Base-by-base conservation (phyloP, 495 filamentous ascomycete species). In the Wilcoxina mikolae region DNA sequence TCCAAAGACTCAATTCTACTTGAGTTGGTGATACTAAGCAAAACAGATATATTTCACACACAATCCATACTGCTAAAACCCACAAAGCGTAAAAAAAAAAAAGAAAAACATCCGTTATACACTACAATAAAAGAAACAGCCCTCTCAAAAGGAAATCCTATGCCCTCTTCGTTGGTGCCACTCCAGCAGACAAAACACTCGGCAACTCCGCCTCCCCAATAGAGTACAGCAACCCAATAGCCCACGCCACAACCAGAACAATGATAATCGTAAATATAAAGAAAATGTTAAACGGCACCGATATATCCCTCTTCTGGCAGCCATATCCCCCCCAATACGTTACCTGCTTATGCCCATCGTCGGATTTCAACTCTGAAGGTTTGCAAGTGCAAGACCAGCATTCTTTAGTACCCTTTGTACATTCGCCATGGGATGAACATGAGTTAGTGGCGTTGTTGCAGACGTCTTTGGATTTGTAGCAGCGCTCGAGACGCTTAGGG, bases 251-350 rank as follows among this genome's bases (percentile, higher is more conserved):
- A 26, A 80, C 69, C 22, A 76, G 69, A 9, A 85, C 65, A 25
- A 87, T 70, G 20, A 78, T 64, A 41, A 94, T 70, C 4, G 74
- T 78, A 38, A 91, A 80, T 3, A 80, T 76, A 3, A 77, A 72
- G 60, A 98, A 72, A 35, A 98, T 68, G 76, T 87, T 94, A 68
- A 98, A 96, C 33, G 79, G 79, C 18, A 80, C 76, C 68, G 84
- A 88, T 43, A 96, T 70, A 67, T 98, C 89, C 63, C 80, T 80
- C 76, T 95, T 98, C 69, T 94, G 82, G 70, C 91, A 98, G 56
- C 82, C 82, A 28, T 78, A 69, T 11, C 91, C 91, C 47, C 81
- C 90, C 85, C 86, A 98, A 55, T 76, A 66, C 33, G 68, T 20
- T 71, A 58, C 66, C 17, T 67, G 67, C 47, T 28, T 33, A n/a